These are phyloP conservation scores for Arthrobotrys entomopaga DNA, from an alignment of 2,329 filamentous ascomycete genomes.

Conservation along the genomic window DNA sequence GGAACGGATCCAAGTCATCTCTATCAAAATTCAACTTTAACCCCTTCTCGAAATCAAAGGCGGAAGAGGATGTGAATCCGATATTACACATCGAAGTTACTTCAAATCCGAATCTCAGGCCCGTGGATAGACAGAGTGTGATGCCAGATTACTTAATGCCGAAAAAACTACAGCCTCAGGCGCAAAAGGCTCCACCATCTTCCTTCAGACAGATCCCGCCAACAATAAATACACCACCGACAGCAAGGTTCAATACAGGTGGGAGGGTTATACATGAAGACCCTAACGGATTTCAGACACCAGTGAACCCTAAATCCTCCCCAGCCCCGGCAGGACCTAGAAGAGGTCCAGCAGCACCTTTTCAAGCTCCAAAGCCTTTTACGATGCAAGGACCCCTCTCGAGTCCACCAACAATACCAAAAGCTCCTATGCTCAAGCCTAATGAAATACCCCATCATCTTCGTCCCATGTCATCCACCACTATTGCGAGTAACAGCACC, in stretches of 20 bases:
- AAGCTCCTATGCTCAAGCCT: not conserved
- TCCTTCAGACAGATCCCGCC: not conserved
- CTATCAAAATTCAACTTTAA: slow-evolving; percentile 29
- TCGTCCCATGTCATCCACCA: slow-evolving; percentile 44
- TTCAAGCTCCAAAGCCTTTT: not conserved
- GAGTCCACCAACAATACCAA: not conserved
- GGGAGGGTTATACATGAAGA: slow-evolving; percentile 38
- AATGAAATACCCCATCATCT: slow-evolving; percentile 18
- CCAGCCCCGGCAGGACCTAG: not conserved
- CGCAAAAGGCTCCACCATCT: slow-evolving; percentile 3
- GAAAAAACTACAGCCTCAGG: slow-evolving; percentile 18
- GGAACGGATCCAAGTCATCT: slow-evolving; percentile 23
- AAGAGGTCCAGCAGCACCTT: not conserved
- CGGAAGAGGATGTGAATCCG: slow-evolving; percentile 16
- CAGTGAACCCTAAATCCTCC: slow-evolving; percentile 20
- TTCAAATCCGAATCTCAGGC: slow-evolving; percentile 31
- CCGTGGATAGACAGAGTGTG: slow-evolving; percentile 11
- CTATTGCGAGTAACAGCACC: slow-evolving; percentile 36
- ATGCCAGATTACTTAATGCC: slow-evolving; percentile 33
- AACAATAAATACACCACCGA: slow-evolving; percentile 10
- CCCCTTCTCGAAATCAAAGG: slow-evolving; percentile 20
- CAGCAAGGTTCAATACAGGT: slow-evolving; percentile 30
- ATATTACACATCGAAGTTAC: slow-evolving; percentile 48
- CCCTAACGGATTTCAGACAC: not conserved
- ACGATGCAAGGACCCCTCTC: slow-evolving; percentile 1